Percentiles rank a stretch among this genome's conserved stretches.
These are phyloP conservation scores for Phytophthora fragariaefolia DNA, from an alignment of 352 stramenopile species.

Conservation along the genomic window DNA sequence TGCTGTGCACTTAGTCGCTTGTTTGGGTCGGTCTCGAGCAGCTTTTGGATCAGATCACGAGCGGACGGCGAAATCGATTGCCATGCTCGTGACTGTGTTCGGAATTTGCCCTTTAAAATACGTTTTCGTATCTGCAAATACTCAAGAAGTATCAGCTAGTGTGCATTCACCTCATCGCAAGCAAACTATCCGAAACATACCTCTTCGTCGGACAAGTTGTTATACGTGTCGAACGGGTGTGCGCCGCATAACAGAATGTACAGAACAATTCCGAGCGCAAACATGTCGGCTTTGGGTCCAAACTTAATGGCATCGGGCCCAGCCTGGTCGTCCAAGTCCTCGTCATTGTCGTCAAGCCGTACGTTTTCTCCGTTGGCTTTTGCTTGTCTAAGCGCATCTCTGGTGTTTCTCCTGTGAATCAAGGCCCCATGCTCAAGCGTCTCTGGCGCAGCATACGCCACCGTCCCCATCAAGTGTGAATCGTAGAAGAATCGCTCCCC, in stretches of 20 bases:
- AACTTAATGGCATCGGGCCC: conserved; percentile 54
- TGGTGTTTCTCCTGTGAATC: conserved; percentile 45
- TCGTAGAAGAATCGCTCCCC: conserved; percentile 81
- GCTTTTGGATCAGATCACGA: conserved; percentile 73
- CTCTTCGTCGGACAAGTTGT: conserved; percentile 87
- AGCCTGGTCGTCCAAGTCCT: conserved; percentile 42
- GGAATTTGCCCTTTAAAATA: conserved; percentile 83
- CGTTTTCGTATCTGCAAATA: conserved; percentile 70
- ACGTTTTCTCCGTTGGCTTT: conserved; percentile 25
- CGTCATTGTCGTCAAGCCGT: conserved; percentile 32
- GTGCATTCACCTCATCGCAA: not conserved
- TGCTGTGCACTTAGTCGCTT: conserved; percentile 73
- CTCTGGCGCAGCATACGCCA: conserved; percentile 79
- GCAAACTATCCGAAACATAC: conserved; percentile 24
- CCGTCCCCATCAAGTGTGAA: conserved; percentile 74
- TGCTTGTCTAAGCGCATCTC: conserved; percentile 31
- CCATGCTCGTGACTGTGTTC: conserved; percentile 75
- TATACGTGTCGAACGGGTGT: conserved; percentile 87
- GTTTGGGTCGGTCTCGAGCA: conserved; percentile 68
- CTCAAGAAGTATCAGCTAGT: conserved; percentile 1
- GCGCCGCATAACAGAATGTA: conserved; percentile 89
- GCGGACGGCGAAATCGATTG: conserved; percentile 69
- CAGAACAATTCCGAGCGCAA: conserved; percentile 80
- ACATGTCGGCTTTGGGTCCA: conserved; percentile 82
- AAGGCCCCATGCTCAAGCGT: conserved; percentile 59